These are phyloP conservation scores for Yamadazyma siamensis DNA, from an alignment of 1,139 yeast genomes.

Conservation along the genomic window DNA sequence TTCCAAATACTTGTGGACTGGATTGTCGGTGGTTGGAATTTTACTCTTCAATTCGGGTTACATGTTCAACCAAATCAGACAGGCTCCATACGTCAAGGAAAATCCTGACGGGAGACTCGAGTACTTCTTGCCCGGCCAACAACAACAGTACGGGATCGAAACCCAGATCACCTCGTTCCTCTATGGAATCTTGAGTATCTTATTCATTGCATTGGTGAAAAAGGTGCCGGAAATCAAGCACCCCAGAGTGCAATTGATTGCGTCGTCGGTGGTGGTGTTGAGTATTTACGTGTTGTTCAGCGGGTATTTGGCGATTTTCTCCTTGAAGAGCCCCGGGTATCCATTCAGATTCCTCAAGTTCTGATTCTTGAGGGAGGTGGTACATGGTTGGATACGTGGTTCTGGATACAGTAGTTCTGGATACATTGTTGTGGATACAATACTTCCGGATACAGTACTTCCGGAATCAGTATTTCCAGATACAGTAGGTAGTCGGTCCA, in stretches of 20 bases:
- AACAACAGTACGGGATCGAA: slow-evolving; percentile 75
- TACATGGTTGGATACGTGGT: not conserved
- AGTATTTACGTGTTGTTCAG: slow-evolving; percentile 52
- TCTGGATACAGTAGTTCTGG: not conserved
- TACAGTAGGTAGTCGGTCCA: no score
- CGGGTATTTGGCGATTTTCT: slow-evolving; percentile 52
- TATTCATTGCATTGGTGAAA: slow-evolving; percentile 47
- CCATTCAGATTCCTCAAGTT: slow-evolving; percentile 33
- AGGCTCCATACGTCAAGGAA: slow-evolving; percentile 64
- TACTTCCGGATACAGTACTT: no score
- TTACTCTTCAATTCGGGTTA: slow-evolving; percentile 82
- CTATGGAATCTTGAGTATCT: slow-evolving; percentile 55
- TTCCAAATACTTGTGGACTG: slow-evolving; percentile 58
- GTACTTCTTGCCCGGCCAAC: slow-evolving; percentile 67
- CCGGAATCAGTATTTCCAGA: no score
- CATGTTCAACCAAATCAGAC: slow-evolving; percentile 89
- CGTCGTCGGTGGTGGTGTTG: slow-evolving; percentile 35
- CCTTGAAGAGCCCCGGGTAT: slow-evolving; percentile 56
- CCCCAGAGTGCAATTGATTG: slow-evolving; percentile 40
- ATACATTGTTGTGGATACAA: not conserved
- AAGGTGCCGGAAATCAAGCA: slow-evolving; percentile 45
- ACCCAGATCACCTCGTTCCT: slow-evolving; percentile 70
- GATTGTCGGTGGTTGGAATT: slow-evolving; percentile 53
- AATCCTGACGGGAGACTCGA: slow-evolving; percentile 53
- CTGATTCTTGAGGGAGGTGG: not conserved